Evolutionary conservation across 2,329 filamentous ascomycete genomes (phyloP), one percentile per base, ranked within the genome.

Genomic region (Alternaria novae-zelandiae): DNA sequence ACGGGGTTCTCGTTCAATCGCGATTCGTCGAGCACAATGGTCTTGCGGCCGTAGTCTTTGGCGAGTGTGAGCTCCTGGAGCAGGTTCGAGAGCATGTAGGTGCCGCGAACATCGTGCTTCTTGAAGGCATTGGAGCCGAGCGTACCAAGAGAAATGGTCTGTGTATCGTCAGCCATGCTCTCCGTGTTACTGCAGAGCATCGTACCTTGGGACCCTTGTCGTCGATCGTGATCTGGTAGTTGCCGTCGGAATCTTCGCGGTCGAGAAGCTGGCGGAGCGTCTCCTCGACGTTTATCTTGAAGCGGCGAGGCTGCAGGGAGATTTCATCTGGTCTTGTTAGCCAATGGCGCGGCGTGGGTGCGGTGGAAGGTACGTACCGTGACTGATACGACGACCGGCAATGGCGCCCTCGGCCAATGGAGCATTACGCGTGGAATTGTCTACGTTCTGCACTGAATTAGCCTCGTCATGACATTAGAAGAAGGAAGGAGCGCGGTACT

Each of bases 221-320:
- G 77, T 98, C 96, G 73, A 98, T 97, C 28, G 96, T 99, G 79
- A 99, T 99, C 80, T 98, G 94, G 86, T 93, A 92, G 80, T 99
- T 97, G 60, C 88, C 86, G 81, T 99, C 94, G 28, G 94, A 96
- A 76, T 99, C 96, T 80, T 99, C 96, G 70, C 95, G 91, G 41
- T 89, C 88, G 65, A 93, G 86, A 47, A 99, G 85, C 63, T 88
- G 90, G 75, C 94, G 87, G 61, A 97, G 86, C 1, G 94, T 97
- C 21, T 88, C 85, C 53, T 97, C 91, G 73, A 98, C 94, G 72
- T 96, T 88, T 78, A 98, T 89, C 41, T 97, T 86, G 80, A 97
- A 97, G 70, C 90, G 91, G 65, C 93, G 91, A 60, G 91, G 88
- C 53, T 88, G 84, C 54, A 88, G 83, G 32, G 89, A 87, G 51